Evolutionary conservation across 306 rosid species (phyloP), one percentile per base, ranked within the genome.

Genomic region (Calophaca sinica): DNA sequence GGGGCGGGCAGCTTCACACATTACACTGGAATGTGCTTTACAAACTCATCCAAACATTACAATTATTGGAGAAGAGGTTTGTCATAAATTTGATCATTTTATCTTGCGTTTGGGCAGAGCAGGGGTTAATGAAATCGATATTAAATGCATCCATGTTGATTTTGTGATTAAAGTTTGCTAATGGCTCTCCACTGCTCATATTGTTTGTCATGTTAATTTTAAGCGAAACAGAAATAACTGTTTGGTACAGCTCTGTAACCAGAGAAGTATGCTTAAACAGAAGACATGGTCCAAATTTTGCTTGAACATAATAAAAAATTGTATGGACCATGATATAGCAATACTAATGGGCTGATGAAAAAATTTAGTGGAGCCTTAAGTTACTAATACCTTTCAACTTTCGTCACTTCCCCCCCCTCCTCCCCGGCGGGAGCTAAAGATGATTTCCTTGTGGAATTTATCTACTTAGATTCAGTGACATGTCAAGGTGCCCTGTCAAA

Each of bases 1-100:
- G 99, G 99, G 99, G 46, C 99, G 99, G 84, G 99, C 99, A 9
- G 99, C 99, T 65, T 96, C 99, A 71, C 99, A 96, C 88, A 96
- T 96, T 74, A 96, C 99, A 1, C 72, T 96, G 60, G 99, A 96
- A 84, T 96, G 99, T 79, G 99, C 99, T 80, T 81, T 96, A 78
- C 99, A 96, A 88, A 96, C 99, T 53, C 99, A 96, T 87, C 98
- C 99, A 50, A 96, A 96, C 83, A 84, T 96, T 79, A 89, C 97
- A 60, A 88, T 96, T 73, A 90, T 96, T 68, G 99, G 98, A 60
- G 99, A 96, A 85, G 99, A 96, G 88, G 85, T 84, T 74, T 73
- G 78, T 84, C 46, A 9, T 38, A 6, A 69, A 63, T 75, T 57
- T 61, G 70, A 39, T 63, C 32, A 49, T 77, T 52, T 67, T 51